These are phyloP conservation scores for Saccharomyces jurei DNA, from an alignment of 805 yeast species.

Conservation along the genomic window DNA sequence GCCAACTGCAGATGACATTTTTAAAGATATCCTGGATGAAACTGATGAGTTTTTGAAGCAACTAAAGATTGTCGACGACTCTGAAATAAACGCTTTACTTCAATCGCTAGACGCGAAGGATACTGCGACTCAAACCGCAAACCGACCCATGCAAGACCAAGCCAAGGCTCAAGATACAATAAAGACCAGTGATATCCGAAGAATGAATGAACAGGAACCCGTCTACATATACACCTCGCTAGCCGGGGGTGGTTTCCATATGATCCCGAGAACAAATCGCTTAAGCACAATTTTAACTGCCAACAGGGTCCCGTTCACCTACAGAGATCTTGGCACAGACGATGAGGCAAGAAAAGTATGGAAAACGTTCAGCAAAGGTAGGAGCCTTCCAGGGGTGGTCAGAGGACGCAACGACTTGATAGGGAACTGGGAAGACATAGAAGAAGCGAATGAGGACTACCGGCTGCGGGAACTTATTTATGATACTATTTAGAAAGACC, in stretches of 20 bases:
- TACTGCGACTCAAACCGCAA: not conserved
- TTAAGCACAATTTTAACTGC: conserved; percentile 68
- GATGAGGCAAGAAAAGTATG: conserved; percentile 78
- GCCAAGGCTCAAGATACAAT: conserved; percentile 1
- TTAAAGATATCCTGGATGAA: conserved; percentile 19
- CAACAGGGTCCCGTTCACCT: conserved; percentile 56
- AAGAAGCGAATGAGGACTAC: conserved; percentile 78
- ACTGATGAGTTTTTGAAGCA: conserved; percentile 27
- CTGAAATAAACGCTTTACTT: conserved; percentile 14
- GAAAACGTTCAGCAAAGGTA: conserved; percentile 67
- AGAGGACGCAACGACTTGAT: conserved; percentile 74
- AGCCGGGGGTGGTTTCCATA: conserved; percentile 77
- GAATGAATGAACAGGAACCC: conserved; percentile 41
- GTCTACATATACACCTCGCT: conserved; percentile 76
- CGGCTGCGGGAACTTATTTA: conserved; percentile 54
- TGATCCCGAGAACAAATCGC: conserved; percentile 69
- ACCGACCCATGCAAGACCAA: not conserved
- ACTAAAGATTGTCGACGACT: conserved; percentile 20
- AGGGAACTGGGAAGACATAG: conserved; percentile 80
- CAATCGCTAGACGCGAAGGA: conserved; percentile 8
- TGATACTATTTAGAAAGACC: conserved; percentile 42
- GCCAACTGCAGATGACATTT: not conserved
- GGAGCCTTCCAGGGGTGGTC: conserved; percentile 75
- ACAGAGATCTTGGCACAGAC: conserved; percentile 80
- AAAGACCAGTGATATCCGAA: conserved; percentile 13